Conservation (phyloP, 2,329 filamentous ascomycete genomes). For the Trichoderma atrobrunneum region DNA sequence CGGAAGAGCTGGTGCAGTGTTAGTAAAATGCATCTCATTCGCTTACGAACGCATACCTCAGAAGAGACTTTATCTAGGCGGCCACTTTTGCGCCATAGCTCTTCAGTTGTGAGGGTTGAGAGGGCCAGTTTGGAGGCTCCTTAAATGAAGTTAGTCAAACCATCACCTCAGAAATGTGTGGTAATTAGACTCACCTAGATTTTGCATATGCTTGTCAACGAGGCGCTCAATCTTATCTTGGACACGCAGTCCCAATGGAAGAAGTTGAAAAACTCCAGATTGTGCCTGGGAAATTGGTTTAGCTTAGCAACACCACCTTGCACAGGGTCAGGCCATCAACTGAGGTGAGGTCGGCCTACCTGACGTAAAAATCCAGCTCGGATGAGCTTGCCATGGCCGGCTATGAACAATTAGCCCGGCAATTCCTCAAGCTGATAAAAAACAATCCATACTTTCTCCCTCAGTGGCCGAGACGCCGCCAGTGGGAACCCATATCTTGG, state of each 20-base stretch:
- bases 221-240: slow-evolving; percentile 83
- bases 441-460: slow-evolving; percentile 46
- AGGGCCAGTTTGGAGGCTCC: slow-evolving; percentile 79
- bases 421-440: background rate
- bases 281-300: slow-evolving; percentile 56
- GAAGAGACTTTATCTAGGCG: slow-evolving; percentile 68
- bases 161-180: background rate
- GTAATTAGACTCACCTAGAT: slow-evolving; percentile 53
- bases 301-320: background rate
- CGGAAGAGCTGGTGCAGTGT: slow-evolving; percentile 63
- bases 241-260: slow-evolving; percentile 82
- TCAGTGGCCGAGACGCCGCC: slow-evolving; percentile 61
- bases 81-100: slow-evolving; percentile 80
- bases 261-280: slow-evolving; percentile 85
- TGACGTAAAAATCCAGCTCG: slow-evolving; percentile 72
- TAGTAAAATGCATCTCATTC: slow-evolving; percentile 18
- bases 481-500: slow-evolving; percentile 76
- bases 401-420: slow-evolving; percentile 37
- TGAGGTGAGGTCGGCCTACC: slow-evolving; percentile 40
- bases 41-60: slow-evolving; percentile 53
- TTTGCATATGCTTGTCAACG: slow-evolving; percentile 85
- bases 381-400: slow-evolving; percentile 64
- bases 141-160: slow-evolving; percentile 24
- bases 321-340: background rate
- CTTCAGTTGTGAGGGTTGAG: slow-evolving; percentile 81